Evolutionary conservation across 2,329 filamentous ascomycete species (phyloP), one percentile per base, ranked within the genome.

Genomic region (Erysiphe pulchra): DNA sequence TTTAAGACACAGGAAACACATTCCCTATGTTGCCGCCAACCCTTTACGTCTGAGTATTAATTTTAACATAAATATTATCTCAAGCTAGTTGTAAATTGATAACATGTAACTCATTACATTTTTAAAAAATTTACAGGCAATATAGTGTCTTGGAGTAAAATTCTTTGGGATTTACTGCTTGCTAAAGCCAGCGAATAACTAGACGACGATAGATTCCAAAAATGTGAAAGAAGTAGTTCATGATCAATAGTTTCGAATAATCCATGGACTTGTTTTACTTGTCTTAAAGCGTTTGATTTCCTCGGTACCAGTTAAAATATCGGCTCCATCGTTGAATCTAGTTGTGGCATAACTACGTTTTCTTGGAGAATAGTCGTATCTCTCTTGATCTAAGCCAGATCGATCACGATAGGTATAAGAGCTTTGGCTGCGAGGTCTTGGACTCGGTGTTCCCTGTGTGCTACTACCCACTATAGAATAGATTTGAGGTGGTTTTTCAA

Each of bases 391-490:
- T 38, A 30, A 24, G 30, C 30, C 6, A 37, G 24, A 18, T 16
- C n/a, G 18, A 6, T 30, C 43, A 30, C 20, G 17, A 18, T 45
- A 38, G 10, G 42, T 43, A 16, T 11, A n/a, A 30, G 33, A 24
- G 18, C 32, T 45, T 28, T 4, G 28, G 7, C 9, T 30, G 11
- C 13, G 8, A 10, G 32, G 6, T 4, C 20, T 13, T 10, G 45
- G 46, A 42, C 47, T 52, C 17, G 49, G 49, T 18, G 49, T 52
- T 42, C 49, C 50, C 44, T 50, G 46, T n/a, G 50, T 52, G 18
- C 49, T 52, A 41, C 48, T 50, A 28, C 41, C 32, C 14, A 46
- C 16, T 9, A 18, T 24, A 9, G 33, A 37, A 36, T 28, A n/a
- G 16, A n/a, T 24, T 14, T 42, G 13, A 16, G 24, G n/a, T 10